Percentiles rank a stretch among this genome's conserved stretches.
These are phyloP conservation scores for Mortierella polycephala DNA, from an alignment of 371 early-diverging fungal species.

Conservation along the genomic window DNA sequence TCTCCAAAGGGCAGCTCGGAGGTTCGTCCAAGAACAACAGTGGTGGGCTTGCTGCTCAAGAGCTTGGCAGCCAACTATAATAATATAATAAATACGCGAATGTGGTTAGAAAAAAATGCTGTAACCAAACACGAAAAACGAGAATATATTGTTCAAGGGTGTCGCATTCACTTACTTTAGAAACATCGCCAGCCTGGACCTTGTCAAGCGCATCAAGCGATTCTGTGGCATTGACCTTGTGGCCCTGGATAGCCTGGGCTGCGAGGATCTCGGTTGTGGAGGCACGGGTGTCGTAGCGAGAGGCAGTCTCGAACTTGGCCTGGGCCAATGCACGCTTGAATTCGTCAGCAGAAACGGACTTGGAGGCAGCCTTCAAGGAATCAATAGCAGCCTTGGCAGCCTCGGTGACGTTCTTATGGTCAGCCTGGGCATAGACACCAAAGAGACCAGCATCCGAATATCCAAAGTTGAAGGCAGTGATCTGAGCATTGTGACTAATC, in stretches of 20 bases:
- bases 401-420: slow-evolving; percentile 65
- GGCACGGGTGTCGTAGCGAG: slow-evolving; percentile 69
- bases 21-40: slow-evolving; percentile 84
- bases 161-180: slow-evolving; percentile 57
- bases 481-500: slow-evolving; percentile 61
- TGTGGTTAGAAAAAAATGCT: background rate
- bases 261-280: slow-evolving; percentile 55
- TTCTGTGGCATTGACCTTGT: slow-evolving; percentile 60
- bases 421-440: slow-evolving; percentile 82
- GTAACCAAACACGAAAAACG: background rate
- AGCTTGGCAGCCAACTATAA: slow-evolving; percentile 72
- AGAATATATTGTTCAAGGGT: background rate
- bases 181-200: slow-evolving; percentile 72
- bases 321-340: slow-evolving; percentile 86
- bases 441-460: slow-evolving; percentile 96
- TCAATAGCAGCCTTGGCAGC: slow-evolving; percentile 78
- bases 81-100: background rate
- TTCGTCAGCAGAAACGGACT: slow-evolving; percentile 69
- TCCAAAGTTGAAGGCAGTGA: slow-evolving; percentile 84
- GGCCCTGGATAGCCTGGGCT: slow-evolving; percentile 60
- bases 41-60: slow-evolving; percentile 80
- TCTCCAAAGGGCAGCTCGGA: slow-evolving; percentile 86
- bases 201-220: slow-evolving; percentile 67
- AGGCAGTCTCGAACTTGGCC: slow-evolving; percentile 83
- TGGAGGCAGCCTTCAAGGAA: slow-evolving; percentile 74